These are phyloP conservation scores for Capronia americana DNA, from an alignment of 2,329 filamentous ascomycete genomes.

Conservation along the genomic window DNA sequence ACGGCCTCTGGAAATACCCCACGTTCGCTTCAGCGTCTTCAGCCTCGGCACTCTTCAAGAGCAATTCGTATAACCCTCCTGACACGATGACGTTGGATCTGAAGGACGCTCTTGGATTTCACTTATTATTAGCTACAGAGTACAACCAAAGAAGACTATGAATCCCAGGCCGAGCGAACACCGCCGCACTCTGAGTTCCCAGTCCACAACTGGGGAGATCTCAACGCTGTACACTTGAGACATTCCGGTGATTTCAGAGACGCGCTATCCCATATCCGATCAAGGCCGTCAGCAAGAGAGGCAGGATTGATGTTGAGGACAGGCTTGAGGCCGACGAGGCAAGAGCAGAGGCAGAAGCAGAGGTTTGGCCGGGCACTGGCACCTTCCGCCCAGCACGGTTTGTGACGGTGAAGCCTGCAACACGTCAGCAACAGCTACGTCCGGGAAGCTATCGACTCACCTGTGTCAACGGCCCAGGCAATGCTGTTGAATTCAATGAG, in stretches of 20 bases:
- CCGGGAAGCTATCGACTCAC: background rate
- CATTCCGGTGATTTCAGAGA: background rate
- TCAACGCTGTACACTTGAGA: background rate
- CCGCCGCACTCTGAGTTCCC: background rate
- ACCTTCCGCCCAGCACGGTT: background rate
- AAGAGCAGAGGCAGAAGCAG: background rate
- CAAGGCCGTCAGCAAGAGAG: background rate
- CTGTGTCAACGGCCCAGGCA: conserved; percentile 21
- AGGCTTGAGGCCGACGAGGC: background rate
- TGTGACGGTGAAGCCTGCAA: conserved; percentile 3
- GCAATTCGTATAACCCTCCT: background rate
- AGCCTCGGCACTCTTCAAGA: background rate
- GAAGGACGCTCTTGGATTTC: background rate
- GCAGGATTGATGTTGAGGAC: background rate
- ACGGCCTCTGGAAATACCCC: conserved; percentile 1
- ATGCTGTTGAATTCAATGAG: conserved; percentile 26
- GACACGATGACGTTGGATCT: background rate
- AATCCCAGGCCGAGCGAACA: background rate
- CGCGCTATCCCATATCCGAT: background rate
- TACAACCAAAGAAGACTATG: too few species aligned
- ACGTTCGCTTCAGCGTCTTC: background rate
- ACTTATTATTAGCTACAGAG: background rate
- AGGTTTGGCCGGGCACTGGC: background rate
- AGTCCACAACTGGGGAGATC: background rate
- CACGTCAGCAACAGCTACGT: background rate